Conservation (phyloP, 208 protist genomes). For the Giardia muris region DNA sequence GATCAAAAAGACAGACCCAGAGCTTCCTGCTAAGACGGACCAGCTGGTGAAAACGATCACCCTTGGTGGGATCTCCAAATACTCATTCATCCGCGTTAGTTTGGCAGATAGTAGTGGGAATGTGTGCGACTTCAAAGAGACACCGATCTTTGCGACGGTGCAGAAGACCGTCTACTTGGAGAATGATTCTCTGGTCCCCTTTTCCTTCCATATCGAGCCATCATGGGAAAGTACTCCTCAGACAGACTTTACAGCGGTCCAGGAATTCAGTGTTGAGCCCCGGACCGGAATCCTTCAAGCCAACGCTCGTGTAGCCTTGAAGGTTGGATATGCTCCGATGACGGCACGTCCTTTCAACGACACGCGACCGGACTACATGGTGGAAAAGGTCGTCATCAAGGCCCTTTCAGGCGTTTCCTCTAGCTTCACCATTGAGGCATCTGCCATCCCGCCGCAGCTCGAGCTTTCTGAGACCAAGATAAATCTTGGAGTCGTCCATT, state of each 20-base stretch:
- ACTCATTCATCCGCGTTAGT: background rate
- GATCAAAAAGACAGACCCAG: background rate
- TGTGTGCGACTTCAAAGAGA: background rate
- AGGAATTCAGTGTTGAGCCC: background rate
- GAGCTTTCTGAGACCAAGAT: background rate
- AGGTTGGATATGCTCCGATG: background rate
- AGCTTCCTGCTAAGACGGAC: background rate
- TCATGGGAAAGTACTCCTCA: background rate
- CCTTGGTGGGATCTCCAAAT: background rate
- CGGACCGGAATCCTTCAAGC: background rate
- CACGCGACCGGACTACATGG: background rate
- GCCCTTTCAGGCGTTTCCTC: background rate
- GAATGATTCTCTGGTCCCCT: conserved; percentile 3
- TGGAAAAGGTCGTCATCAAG: background rate
- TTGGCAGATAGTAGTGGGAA: background rate
- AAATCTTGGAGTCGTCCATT: background rate
- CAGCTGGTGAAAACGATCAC: background rate
- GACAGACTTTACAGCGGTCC: background rate
- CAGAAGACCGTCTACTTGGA: background rate
- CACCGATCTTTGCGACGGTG: background rate
- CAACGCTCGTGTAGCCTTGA: background rate
- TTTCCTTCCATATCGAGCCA: background rate
- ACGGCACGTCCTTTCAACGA: background rate
- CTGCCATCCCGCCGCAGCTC: background rate
- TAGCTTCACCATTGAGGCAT: background rate